phyloP scores from a whole-genome alignment of 2,329 filamentous ascomycete genomes.

The Myriosclerotinia scirpicola region DNA sequence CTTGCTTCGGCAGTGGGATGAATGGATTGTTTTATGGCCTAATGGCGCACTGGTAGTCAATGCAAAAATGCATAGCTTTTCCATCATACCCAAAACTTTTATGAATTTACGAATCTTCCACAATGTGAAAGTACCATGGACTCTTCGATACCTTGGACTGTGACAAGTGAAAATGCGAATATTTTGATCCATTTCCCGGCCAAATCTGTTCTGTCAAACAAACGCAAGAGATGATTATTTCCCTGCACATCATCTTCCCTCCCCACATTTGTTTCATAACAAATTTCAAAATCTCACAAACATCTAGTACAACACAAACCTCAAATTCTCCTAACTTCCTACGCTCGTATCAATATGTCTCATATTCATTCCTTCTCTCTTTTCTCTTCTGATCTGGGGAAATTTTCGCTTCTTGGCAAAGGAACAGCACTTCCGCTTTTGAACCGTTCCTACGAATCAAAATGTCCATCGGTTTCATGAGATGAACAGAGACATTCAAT shows the following conservation, averaged over 20 bases:
- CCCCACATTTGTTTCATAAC: slow-evolving; percentile 6
- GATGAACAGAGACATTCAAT: slow-evolving; percentile 2
- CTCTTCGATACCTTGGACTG: background rate
- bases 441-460: background rate
- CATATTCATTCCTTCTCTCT: slow-evolving; percentile 11
- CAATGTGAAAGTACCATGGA: slow-evolving; percentile 16
- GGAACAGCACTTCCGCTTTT: background rate
- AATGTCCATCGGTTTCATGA: slow-evolving; percentile 3
- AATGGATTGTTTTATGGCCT: slow-evolving; percentile 33
- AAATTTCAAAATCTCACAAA: background rate
- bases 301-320: background rate
- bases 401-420: slow-evolving; percentile 10
- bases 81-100: slow-evolving; percentile 25
- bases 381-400: background rate
- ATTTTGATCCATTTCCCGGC: background rate
- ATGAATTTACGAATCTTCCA: slow-evolving; percentile 28
- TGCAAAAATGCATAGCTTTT: slow-evolving; percentile 33
- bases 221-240: background rate
- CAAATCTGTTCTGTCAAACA: background rate
- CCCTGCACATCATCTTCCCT: background rate
- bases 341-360: slow-evolving; percentile 14
- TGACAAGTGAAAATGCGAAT: slow-evolving; percentile 18
- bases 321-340: background rate
- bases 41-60: slow-evolving; percentile 26
- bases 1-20: slow-evolving; percentile 30